Evolutionary conservation across 2,329 filamentous ascomycete species (phyloP), one percentile per base, ranked within the genome.

Genomic region (Exophiala xenobiotica): DNA sequence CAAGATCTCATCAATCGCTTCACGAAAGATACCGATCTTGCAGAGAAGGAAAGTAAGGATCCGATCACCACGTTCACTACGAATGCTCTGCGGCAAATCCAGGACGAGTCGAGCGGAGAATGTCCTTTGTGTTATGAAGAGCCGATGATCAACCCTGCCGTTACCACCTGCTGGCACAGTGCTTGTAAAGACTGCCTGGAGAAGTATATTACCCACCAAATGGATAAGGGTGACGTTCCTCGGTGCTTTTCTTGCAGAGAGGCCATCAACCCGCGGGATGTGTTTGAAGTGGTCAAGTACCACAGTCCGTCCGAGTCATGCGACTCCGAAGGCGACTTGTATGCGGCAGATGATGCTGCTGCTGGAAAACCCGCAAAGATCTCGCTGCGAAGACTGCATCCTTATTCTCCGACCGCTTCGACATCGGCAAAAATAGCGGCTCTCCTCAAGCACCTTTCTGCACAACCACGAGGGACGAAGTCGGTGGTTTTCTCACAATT

Each of bases 401-500:
- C 80, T 22, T 78, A 84, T 49, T 93, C 90, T 0, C 73, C 73
- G 0, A 72, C 73, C 4, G 71, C 73, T 3, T 71, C 72, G 46
- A 76, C 73, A 2, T 96, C 90, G 0, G 88, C 93, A 40, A 99
- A 99, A 69, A 87, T 97, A 9, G 83, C 87, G 38, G 81, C 88
- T 0, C 78, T 99, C 4, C 79, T 96, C 57, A 79, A 76, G 3
- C 83, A 93, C 53, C 80, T 99, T 4, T 86, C 87, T 35, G 73
- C 75, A 1, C 71, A 95, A 6, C 83, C 86, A n/a, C 80, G 85
- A 0, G 76, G 70, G 4, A 87, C 86, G 42, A 97, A 96, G 70
- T 90, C 88, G 1, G 91, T 97, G 18, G 85, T 99, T 24, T 99
- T 99, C 72, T 93, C 88, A 50, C 93, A 99, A 69, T 99, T 99